A percentile compares a stretch with the other conserved stretches of the same genome.
Conservation (phyloP, 225 moss, liverwort and hornwort species). For the Rhytidiadelphus loreus region DNA sequence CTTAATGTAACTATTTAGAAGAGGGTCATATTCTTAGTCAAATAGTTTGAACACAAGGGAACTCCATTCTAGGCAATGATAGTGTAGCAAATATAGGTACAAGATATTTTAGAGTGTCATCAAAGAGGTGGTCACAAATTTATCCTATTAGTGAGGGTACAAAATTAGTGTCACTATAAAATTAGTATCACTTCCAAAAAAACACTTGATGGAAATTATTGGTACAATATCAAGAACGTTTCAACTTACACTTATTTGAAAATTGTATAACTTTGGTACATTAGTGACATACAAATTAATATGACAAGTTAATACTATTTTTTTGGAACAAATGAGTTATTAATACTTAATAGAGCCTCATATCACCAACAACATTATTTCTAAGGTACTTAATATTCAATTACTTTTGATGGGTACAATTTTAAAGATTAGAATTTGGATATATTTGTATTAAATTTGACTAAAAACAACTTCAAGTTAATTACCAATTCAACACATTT, state of each 20-base stretch:
- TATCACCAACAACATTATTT: background rate
- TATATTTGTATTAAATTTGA: background rate
- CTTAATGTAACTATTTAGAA: too few relatives aligned
- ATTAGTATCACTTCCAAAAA: too few relatives aligned
- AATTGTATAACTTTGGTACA: too few relatives aligned
- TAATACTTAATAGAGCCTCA: background rate
- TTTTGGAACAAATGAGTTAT: background rate
- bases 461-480: background rate
- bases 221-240: too few relatives aligned
- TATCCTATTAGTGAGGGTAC: too few relatives aligned
- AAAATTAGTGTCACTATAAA: too few relatives aligned
- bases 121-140: too few relatives aligned
- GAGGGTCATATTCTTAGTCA: too few relatives aligned
- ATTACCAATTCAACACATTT: background rate
- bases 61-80: background rate
- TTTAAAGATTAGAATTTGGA: background rate
- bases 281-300: background rate
- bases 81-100: too few relatives aligned
- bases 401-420: accelerated
- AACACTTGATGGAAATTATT: background rate
- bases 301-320: background rate
- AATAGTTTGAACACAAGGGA: too few relatives aligned
- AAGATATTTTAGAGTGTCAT: too few relatives aligned
- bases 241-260: too few relatives aligned
- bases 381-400: background rate